Evolutionary conservation across 495 filamentous ascomycete genomes (phyloP).

Genomic region (Talaromyces stipitatus): DNA sequence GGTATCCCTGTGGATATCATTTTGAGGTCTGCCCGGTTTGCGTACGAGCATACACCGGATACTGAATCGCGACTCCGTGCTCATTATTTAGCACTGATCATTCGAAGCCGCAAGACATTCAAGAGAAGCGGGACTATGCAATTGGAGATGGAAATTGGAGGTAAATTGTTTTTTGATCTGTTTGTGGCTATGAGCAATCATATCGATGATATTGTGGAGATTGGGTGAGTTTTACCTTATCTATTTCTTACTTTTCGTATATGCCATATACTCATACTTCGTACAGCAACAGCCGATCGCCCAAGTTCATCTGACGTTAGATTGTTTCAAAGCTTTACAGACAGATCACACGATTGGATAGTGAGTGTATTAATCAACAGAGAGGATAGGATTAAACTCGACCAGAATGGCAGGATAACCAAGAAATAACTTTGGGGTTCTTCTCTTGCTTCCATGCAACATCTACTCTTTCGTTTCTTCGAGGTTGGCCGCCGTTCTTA

Average conservation of each 20-base stretch:
- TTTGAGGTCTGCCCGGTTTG: slow-evolving; percentile 82
- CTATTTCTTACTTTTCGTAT: background rate
- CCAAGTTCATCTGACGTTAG: slow-evolving; percentile 30
- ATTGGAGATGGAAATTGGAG: slow-evolving; percentile 91
- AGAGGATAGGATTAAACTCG: slow-evolving; percentile 22
- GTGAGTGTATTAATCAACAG: slow-evolving; percentile 17
- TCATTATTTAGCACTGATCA: slow-evolving; percentile 90
- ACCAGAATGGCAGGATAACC: slow-evolving; percentile 29
- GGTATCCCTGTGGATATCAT: slow-evolving; percentile 83
- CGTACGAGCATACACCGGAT: slow-evolving; percentile 90
- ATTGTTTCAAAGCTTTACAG: slow-evolving; percentile 12
- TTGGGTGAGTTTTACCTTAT: background rate
- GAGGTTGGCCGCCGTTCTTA: slow-evolving; percentile 37
- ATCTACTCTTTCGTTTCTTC: slow-evolving; percentile 30
- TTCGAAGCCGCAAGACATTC: slow-evolving; percentile 87
- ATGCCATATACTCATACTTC: background rate
- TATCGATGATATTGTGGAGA: slow-evolving; percentile 2
- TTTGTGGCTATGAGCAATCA: slow-evolving; percentile 91
- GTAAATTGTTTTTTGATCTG: slow-evolving; percentile 90
- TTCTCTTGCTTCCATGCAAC: slow-evolving; percentile 20
- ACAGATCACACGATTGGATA: slow-evolving; percentile 5
- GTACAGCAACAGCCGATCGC: slow-evolving; percentile 29
- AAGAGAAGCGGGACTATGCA: slow-evolving; percentile 96
- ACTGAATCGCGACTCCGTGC: slow-evolving; percentile 82
- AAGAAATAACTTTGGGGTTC: slow-evolving; percentile 14